phyloP scores from a whole-genome alignment of 164 flowering plant species.

The Vitis cinerea region DNA sequence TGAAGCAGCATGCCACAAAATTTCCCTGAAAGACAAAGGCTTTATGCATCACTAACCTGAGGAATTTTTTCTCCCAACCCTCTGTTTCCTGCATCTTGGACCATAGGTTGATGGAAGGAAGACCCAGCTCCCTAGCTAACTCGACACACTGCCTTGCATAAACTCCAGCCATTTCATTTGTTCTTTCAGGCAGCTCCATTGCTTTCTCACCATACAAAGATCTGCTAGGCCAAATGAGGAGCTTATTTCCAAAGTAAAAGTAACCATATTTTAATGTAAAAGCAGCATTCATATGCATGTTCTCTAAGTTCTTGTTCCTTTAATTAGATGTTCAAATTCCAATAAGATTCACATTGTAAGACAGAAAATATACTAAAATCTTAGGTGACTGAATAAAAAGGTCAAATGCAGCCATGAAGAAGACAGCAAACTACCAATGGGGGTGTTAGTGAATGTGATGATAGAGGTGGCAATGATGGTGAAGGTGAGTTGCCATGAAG shows the following conservation, averaged over 20 bases:
- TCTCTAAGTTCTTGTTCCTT: background rate
- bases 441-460: background rate
- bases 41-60: constrained; percentile 48
- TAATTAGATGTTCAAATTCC: background rate
- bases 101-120: constrained; percentile 67
- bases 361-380: background rate
- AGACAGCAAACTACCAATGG: background rate
- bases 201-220: constrained; percentile 71
- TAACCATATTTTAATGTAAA: background rate
- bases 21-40: background rate
- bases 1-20: too few relatives aligned
- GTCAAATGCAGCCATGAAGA: background rate
- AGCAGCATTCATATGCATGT: background rate
- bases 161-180: constrained; percentile 67
- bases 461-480: background rate
- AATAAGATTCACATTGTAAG: too few relatives aligned
- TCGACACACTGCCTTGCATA: constrained; percentile 74
- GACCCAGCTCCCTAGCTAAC: constrained; percentile 60
- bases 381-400: background rate
- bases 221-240: constrained; percentile 28
- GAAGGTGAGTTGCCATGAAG: background rate
- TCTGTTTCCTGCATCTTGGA: constrained; percentile 83
- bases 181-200: constrained; percentile 63
- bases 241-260: background rate
- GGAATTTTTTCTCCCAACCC: constrained; percentile 75